Evolutionary conservation across 495 filamentous ascomycete species (phyloP).

Genomic region (Hypomontagnella submonticulosa): DNA sequence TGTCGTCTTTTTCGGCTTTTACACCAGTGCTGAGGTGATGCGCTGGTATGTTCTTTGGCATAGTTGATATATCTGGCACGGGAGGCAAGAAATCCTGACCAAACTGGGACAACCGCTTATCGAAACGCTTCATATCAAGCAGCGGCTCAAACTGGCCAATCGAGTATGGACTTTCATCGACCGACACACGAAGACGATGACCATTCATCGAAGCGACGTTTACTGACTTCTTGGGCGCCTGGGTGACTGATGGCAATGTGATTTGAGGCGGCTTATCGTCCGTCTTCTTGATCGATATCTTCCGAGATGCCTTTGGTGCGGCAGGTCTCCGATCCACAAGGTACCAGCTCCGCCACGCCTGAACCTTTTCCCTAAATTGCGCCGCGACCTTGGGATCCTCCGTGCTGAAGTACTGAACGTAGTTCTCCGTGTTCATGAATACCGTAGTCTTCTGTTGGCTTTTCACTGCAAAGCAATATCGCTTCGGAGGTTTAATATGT

Average conservation of each 20-base stretch:
- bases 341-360: conserved; percentile 91
- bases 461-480: conserved; percentile 87
- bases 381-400: conserved; percentile 73
- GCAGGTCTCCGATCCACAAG: conserved; percentile 70
- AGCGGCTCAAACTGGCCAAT: conserved; percentile 68
- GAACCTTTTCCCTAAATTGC: conserved; percentile 74
- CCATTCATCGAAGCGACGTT: conserved; percentile 48
- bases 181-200: conserved; percentile 48
- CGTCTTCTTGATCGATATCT: conserved; percentile 44
- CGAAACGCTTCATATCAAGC: conserved; percentile 61
- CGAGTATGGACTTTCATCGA: conserved; percentile 59
- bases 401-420: conserved; percentile 89
- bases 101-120: conserved; percentile 53
- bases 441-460: conserved; percentile 91
- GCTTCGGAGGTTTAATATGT: conserved; percentile 78
- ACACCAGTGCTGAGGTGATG: conserved; percentile 30
- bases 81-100: conserved; percentile 48
- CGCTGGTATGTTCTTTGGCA: conserved; percentile 36
- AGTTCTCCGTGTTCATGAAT: conserved; percentile 84
- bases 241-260: conserved; percentile 14
- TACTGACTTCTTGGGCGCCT: conserved; percentile 44
- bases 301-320: conserved; percentile 38
- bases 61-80: conserved; percentile 38
- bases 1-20: conserved; percentile 17
- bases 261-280: conserved; percentile 48